Evolutionary conservation across 192 early-diverging fungal species (phyloP), one percentile per base, ranked within the genome.

Genomic region (Gryganskiella cystojenkinii): DNA sequence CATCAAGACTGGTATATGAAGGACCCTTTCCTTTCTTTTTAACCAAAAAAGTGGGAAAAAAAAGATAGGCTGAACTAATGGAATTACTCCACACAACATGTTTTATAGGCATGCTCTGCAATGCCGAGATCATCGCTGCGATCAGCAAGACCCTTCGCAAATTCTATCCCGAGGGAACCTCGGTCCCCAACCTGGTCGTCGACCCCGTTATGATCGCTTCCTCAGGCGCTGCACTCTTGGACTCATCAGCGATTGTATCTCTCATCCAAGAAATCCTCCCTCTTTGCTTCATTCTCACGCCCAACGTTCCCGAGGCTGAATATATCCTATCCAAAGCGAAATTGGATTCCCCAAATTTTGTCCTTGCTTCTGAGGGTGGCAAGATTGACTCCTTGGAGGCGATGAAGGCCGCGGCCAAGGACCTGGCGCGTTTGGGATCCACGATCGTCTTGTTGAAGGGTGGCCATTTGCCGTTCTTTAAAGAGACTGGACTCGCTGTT

Each of bases 201-300:
- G 95, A 96, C 61, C 95, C 95, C 3, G 95, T 96, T 22, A 96
- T 96, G 95, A 86, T 96, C 19, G 84, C 93, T 1, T 93, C 95
- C 1, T 87, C 86, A 2, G 93, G 93, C 24, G 79, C 84, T 25
- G 80, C 80, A 2, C 78, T 96, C 33, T 84, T 96, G 4, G 76
- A 81, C 20, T 61, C 65, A 10, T 84, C 90, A 20, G 92, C 93
- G 0, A 83, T 94, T 10, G 65, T 85, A 4, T 70, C 84, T 4
- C 62, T 93, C 46, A 73, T 83, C 31, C 25, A 50, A 5, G 67
- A 82, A 13, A 70, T 96, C n/a, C 56, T 96, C 10, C 95, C 93
- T 2, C 66, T 94, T 15, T 89, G 92, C 20, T 80, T 70, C 44
- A 75, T 94, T 27, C 61, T 96, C 43, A 96, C 95, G 0, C 95